Percentiles rank a stretch among this genome's conserved stretches.
These are phyloP conservation scores for Royoungia palumana DNA, from an alignment of 768 basidiomycete species.

Conservation along the genomic window DNA sequence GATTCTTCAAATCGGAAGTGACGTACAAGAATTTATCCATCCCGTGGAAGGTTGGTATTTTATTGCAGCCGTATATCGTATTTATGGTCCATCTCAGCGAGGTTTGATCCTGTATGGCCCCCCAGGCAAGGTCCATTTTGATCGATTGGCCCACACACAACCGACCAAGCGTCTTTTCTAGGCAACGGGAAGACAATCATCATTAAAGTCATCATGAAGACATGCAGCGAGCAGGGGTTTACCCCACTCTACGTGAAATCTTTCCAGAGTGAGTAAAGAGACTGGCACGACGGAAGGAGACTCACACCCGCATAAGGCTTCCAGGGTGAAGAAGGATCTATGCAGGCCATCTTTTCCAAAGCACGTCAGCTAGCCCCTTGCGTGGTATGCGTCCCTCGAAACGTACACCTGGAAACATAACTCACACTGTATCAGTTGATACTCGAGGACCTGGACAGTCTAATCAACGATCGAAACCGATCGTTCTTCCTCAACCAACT, in stretches of 20 bases:
- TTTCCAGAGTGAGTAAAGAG: conserved; percentile 53
- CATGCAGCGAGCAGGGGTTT: conserved; percentile 58
- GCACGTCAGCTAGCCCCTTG: conserved; percentile 71
- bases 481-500: conserved; percentile 88
- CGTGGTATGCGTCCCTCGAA: conserved; percentile 47
- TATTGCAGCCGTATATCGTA: neutral
- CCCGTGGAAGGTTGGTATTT: conserved; percentile 68
- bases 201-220: conserved; percentile 79
- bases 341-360: conserved; percentile 65
- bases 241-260: conserved; percentile 79
- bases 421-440: conserved; percentile 26
- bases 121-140: conserved; percentile 45
- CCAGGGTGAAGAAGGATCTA: conserved; percentile 62
- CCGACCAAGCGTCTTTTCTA: conserved; percentile 15
- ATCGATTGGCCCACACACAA: neutral
- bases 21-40: conserved; percentile 73
- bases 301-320: conserved; percentile 38
- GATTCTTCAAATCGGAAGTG: conserved; percentile 74
- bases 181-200: conserved; percentile 87
- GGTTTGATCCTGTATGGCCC: conserved; percentile 82
- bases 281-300: neutral
- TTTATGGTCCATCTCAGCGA: conserved; percentile 42
- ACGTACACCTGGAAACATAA: conserved; percentile 19
- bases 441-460: conserved; percentile 70
- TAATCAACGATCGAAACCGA: conserved; percentile 74